Evolutionary conservation across 2,329 filamentous ascomycete species (phyloP).

Genomic region (Blastomyces silverae): DNA sequence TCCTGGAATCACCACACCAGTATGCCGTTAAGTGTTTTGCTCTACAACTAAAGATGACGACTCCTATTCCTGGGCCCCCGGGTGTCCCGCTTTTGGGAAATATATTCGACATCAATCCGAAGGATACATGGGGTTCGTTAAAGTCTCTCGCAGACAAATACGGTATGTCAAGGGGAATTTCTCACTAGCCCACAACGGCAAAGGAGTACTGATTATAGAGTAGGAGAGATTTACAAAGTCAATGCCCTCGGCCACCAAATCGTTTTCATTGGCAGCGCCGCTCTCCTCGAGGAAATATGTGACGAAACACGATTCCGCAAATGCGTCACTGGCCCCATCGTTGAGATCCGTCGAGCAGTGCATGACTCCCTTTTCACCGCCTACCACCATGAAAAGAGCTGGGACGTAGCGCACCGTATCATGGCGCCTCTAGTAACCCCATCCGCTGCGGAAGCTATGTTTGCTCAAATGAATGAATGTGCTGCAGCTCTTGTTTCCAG

Average conservation of each 20-base stretch:
- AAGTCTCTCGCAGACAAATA: constrained; percentile 45
- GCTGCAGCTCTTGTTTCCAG: constrained; percentile 46
- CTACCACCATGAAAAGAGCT: constrained; percentile 45
- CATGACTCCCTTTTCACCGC: constrained; percentile 63
- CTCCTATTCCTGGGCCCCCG: constrained; percentile 47
- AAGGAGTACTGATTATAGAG: not conserved
- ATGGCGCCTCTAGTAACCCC: constrained; percentile 44
- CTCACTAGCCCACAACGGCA: not conserved
- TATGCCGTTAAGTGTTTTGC: not conserved
- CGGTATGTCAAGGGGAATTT: constrained; percentile 30
- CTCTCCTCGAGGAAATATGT: constrained; percentile 57
- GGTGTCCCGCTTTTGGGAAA: constrained; percentile 49
- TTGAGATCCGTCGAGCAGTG: constrained; percentile 54
- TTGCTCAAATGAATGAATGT: constrained; percentile 47
- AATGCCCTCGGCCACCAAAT: constrained; percentile 42
- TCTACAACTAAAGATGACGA: constrained; percentile 33
- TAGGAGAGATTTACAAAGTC: constrained; percentile 56
- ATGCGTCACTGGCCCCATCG: constrained; percentile 47
- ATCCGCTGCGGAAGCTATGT: constrained; percentile 36
- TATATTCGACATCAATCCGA: constrained; percentile 45
- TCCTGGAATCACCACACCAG: not conserved
- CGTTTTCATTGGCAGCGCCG: constrained; percentile 49
- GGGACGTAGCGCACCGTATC: constrained; percentile 56
- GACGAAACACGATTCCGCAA: constrained; percentile 57
- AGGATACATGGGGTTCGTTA: constrained; percentile 47